Conservation (phyloP, 352 stramenopile genomes). For the Phytophthora pini region DNA sequence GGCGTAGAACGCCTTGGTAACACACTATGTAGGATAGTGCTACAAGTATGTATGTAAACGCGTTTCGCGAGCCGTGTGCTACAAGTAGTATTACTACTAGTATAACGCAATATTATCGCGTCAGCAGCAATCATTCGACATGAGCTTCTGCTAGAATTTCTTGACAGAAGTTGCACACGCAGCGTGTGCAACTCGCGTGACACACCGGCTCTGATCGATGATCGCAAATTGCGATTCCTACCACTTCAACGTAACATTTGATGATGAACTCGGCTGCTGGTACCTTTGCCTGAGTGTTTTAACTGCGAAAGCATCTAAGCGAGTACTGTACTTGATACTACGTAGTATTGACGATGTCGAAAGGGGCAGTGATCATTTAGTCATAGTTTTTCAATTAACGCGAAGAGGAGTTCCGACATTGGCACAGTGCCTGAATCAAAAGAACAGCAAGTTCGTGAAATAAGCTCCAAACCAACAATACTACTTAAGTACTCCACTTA, state of each 20-base stretch:
- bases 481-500: conserved; percentile 10
- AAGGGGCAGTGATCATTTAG: not conserved
- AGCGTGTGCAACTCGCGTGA: too few species aligned
- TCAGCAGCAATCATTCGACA: not conserved
- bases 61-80: too few species aligned
- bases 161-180: conserved; percentile 6
- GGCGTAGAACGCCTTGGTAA: conserved; percentile 23
- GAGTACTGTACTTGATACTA: not conserved
- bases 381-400: conserved; percentile 20
- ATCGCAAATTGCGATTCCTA: not conserved
- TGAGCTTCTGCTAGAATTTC: conserved; percentile 5
- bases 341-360: not conserved
- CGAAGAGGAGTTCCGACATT: conserved; percentile 48
- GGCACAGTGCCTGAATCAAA: conserved; percentile 36
- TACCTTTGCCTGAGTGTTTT: too few species aligned
- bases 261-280: too few species aligned
- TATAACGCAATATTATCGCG: too few species aligned
- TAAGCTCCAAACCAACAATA: not conserved
- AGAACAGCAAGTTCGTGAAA: not conserved
- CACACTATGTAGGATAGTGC: too few species aligned
- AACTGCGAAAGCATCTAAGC: too few species aligned
- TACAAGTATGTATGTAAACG: too few species aligned
- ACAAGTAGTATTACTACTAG: too few species aligned
- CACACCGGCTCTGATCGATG: not conserved
- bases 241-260: not conserved